A percentile compares a stretch with the other conserved stretches of the same genome.
These are phyloP conservation scores for Lojkania enalia DNA, from an alignment of 2,329 filamentous ascomycete species.

Conservation along the genomic window DNA sequence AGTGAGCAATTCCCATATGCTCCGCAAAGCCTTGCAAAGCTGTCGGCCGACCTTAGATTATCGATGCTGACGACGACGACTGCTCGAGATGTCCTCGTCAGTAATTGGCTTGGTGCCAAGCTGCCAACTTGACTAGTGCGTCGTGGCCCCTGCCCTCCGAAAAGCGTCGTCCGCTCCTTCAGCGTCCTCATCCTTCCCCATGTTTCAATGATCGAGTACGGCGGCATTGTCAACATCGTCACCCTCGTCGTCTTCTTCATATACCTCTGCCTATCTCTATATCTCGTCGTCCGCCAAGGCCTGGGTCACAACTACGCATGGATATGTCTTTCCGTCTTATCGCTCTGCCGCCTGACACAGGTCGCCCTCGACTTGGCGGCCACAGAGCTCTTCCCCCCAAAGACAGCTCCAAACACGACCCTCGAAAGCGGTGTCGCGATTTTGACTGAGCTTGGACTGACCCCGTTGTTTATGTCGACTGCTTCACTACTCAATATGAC, in stretches of 20 bases:
- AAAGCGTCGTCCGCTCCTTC: too few species aligned
- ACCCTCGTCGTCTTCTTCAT: conserved; percentile 39
- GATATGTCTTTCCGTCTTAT: conserved; percentile 37
- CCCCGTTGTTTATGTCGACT: conserved; percentile 42
- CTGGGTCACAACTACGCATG: conserved; percentile 40
- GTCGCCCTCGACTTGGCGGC: conserved; percentile 42
- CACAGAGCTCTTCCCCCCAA: conserved; percentile 30
- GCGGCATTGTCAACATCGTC: conserved; percentile 38
- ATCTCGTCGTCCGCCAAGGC: conserved; percentile 34
- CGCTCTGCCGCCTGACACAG: conserved; percentile 38
- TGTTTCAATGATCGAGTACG: conserved; percentile 29
- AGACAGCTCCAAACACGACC: conserved; percentile 28
- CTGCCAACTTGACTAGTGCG: too few species aligned
- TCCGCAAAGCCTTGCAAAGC: too few species aligned
- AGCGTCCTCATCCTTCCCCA: conserved; percentile 12
- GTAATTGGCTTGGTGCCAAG: too few species aligned
- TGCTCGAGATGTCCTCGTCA: too few species aligned
- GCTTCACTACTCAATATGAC: conserved; percentile 40
- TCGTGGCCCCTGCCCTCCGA: too few species aligned
- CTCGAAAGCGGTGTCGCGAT: conserved; percentile 41
- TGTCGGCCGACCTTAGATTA: too few species aligned
- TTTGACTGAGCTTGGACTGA: conserved; percentile 40
- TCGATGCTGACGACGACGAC: too few species aligned
- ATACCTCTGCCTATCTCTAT: conserved; percentile 34
- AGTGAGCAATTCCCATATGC: too few species aligned